Percentiles rank a stretch among this genome's conserved stretches.
phyloP scores from a whole-genome alignment of 257 asterid species.

The Primulina huaijiensis region DNA sequence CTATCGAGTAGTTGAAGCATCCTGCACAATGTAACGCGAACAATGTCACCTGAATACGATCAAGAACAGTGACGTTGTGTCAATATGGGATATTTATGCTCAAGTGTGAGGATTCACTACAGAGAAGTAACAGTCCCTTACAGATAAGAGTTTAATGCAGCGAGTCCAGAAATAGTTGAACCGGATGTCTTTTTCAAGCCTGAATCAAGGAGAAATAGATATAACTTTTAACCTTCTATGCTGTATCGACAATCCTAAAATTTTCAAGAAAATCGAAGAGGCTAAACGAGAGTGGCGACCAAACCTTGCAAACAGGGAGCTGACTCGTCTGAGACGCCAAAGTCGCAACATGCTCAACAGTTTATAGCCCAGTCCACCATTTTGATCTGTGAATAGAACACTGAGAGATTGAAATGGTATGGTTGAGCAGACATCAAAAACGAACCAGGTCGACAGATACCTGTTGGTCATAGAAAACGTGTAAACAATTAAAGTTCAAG shows the following conservation, averaged over 20 bases:
- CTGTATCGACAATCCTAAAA: not conserved
- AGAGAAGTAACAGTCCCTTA: conserved; percentile 32
- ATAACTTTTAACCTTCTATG: not conserved
- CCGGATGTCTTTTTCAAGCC: conserved; percentile 90
- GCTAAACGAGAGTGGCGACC: not conserved
- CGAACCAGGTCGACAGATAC: conserved; percentile 80
- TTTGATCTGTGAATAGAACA: conserved; percentile 64
- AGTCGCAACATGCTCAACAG: conserved; percentile 85
- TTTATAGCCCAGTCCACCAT: conserved; percentile 62
- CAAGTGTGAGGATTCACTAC: not conserved
- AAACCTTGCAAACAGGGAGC: conserved; percentile 81
- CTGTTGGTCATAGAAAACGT: conserved; percentile 37
- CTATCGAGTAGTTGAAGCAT: conserved; percentile 73
- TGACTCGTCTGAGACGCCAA: conserved; percentile 93
- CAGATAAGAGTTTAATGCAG: conserved; percentile 72
- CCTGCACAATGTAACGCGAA: conserved; percentile 82
- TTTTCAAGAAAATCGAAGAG: not conserved
- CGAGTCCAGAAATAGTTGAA: conserved; percentile 92
- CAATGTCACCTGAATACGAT: conserved; percentile 63
- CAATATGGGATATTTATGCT: not conserved
- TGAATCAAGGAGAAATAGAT: conserved; percentile 32
- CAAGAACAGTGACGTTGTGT: conserved; percentile 4
- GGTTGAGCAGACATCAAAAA: conserved; percentile 77
- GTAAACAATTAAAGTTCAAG: not conserved
- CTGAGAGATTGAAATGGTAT: conserved; percentile 66